A percentile compares a stretch with the other conserved stretches of the same genome.
Evolutionary conservation across 176 grass and related monocot species (phyloP).

Genomic region (barley (Hordeum vulgare)): DNA sequence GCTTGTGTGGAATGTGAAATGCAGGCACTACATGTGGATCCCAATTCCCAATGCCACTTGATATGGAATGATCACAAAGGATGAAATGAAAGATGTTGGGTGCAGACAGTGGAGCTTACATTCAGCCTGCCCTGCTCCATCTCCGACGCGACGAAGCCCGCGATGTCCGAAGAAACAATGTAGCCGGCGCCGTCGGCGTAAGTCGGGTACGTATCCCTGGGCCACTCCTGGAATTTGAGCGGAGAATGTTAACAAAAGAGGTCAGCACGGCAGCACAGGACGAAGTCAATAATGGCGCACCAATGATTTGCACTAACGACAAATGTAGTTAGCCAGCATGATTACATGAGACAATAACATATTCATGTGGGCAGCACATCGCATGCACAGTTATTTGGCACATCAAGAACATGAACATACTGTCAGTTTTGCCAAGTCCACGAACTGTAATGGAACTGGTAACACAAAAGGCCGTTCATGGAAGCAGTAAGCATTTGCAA

Average conservation of each 20-base stretch:
- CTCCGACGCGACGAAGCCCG: slow-evolving; percentile 42
- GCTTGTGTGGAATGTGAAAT: background rate
- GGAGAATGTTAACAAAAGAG: slow-evolving; percentile 15
- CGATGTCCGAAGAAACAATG: slow-evolving; percentile 60
- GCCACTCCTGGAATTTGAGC: slow-evolving; percentile 58
- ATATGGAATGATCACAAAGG: background rate
- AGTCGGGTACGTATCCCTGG: slow-evolving; percentile 43
- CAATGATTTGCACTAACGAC: background rate
- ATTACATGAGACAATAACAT: slow-evolving; percentile 12
- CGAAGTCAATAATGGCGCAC: slow-evolving; percentile 15
- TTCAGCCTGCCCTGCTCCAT: slow-evolving; percentile 44
- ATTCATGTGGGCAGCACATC: slow-evolving; percentile 1
- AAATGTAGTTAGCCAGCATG: background rate
- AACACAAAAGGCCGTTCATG: background rate
- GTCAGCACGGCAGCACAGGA: background rate
- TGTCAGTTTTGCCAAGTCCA: background rate
- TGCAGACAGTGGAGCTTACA: slow-evolving; percentile 30
- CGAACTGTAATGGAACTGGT: background rate
- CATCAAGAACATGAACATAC: background rate
- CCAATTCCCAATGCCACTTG: background rate
- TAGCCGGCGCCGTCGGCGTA: slow-evolving; percentile 72
- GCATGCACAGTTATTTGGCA: background rate
- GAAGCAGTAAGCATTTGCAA: background rate
- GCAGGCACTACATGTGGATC: background rate
- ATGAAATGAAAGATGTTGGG: background rate